These are phyloP conservation scores for Mycena crocata DNA, from an alignment of 768 basidiomycete species.

Conservation along the genomic window DNA sequence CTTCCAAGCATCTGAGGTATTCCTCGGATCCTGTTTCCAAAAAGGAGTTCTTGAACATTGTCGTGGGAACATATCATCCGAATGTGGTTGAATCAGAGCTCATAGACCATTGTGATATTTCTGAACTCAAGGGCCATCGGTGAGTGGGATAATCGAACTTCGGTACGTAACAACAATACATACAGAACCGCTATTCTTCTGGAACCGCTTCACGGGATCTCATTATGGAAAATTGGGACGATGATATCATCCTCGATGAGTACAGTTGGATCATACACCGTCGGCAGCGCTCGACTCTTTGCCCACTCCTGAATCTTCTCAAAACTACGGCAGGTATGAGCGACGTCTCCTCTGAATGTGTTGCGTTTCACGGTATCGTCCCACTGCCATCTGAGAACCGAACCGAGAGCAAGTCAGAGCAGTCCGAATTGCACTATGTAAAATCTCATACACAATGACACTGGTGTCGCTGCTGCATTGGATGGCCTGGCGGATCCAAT, in stretches of 20 bases:
- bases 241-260: constrained; percentile 29
- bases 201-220: background rate
- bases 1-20: too few species aligned
- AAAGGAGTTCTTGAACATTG: too few species aligned
- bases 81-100: too few species aligned
- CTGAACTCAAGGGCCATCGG: too few species aligned
- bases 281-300: constrained; percentile 19
- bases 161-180: too few species aligned
- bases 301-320: constrained; percentile 43
- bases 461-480: constrained; percentile 27
- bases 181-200: too few species aligned
- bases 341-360: constrained; percentile 34
- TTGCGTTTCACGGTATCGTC: constrained; percentile 34
- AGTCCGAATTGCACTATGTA: background rate
- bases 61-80: too few species aligned
- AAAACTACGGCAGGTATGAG: constrained; percentile 43
- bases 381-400: constrained; percentile 47
- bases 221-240: constrained; percentile 19
- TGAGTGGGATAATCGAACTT: too few species aligned
- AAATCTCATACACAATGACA: constrained; percentile 19
- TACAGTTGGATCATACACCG: constrained; percentile 17
- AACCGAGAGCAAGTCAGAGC: background rate
- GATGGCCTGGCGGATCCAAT: constrained; percentile 21
- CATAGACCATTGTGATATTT: too few species aligned
- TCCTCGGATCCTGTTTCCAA: too few species aligned